Percentiles rank a stretch among this genome's conserved stretches.
Conservation (phyloP, 2,329 filamentous ascomycete genomes). For the Lachnellula suecica region DNA sequence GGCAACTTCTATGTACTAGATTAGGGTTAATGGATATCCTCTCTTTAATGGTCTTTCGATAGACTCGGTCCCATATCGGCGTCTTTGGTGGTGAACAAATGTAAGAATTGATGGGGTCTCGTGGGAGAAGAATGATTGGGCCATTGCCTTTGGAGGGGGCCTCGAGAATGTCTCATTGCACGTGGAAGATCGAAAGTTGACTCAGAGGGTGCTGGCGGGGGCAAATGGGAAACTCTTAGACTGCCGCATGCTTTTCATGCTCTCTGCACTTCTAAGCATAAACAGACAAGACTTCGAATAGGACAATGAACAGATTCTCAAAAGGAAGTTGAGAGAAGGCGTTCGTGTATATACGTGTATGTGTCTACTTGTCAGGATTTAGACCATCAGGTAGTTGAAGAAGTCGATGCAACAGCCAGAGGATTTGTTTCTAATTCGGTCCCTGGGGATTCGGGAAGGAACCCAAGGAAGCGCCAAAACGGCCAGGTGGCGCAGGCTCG, state of each 20-base stretch:
- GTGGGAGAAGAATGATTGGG: neutral
- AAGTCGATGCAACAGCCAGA: neutral
- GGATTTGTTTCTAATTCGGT: neutral
- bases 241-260: neutral
- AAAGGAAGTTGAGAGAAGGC: neutral
- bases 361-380: no score
- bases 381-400: no score
- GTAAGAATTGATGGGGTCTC: neutral
- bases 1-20: slow-evolving; percentile 29
- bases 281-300: neutral
- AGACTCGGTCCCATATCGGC: slow-evolving; percentile 5
- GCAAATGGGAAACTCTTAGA: no score
- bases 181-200: no score
- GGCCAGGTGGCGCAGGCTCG: neutral
- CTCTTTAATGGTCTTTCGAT: slow-evolving; percentile 14
- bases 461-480: no score
- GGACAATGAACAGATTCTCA: neutral
- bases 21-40: slow-evolving; percentile 30
- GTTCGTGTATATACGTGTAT: no score
- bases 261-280: neutral
- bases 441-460: no score
- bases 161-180: no score
- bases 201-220: no score
- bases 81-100: neutral
- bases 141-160: neutral